Percentiles rank a stretch among this genome's conserved stretches.
Evolutionary conservation across 306 rosid species (phyloP).

Genomic region (Cucumis sativus): Cucumber_9930_V3 NC_026655.2:5888001-5888500

Average conservation of each 20-base stretch:
- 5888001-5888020: conserved; percentile 48
- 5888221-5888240: conserved; percentile 57
- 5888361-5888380: conserved; percentile 70
- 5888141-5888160: conserved; percentile 47
- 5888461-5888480: conserved; percentile 40
- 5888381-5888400: conserved; percentile 29
- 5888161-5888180: conserved; percentile 39
- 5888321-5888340: conserved; percentile 68
- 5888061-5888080: conserved; percentile 56
- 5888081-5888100: conserved; percentile 13
- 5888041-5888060: conserved; percentile 86
- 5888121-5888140: background rate
- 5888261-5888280: conserved; percentile 44
- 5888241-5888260: conserved; percentile 38
- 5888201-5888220: conserved; percentile 19
- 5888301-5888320: conserved; percentile 47
- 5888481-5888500: conserved; percentile 25
- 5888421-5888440: conserved; percentile 43
- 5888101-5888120: background rate
- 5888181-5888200: conserved; percentile 8
- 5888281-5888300: conserved; percentile 67
- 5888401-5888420: conserved; percentile 29
- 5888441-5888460: conserved; percentile 34
- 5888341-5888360: conserved; percentile 45
- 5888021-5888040: conserved; percentile 69